Base-by-base conservation (phyloP, 1,284 basidiomycete species). In the Tilletia setariae region DNA sequence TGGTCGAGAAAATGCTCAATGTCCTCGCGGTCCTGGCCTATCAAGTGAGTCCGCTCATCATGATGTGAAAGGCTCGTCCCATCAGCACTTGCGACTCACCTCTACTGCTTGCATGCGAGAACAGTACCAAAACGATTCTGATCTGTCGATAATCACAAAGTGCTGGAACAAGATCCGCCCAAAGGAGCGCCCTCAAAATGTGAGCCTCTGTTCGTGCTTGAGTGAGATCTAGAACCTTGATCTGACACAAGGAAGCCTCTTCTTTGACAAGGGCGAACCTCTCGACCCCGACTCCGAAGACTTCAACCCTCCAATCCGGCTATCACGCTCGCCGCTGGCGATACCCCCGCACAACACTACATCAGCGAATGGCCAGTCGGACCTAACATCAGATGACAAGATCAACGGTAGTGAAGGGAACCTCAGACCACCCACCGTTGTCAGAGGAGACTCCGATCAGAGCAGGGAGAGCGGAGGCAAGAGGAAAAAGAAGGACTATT, bases 121-220 rank as follows among this genome's bases (percentile, higher is more conserved):
- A 2, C 70, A 79, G 61, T 79, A 73, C 66, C 64, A 67, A 35
- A 40, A 49, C n/a, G 77, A 78, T 32, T 46, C 64, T 1, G 79
- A 80, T 16, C 65, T 80, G 35, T 61, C 42, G 0, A 16, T 63
- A 1, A 68, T 80, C 21, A 80, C 79, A 16, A 79, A 74, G 66
- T 70, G 68, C 46, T 80, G 75, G 70, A 80, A 80, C 61, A 74
- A 74, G 68, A 65, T 76, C 51, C 71, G 70, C 65, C 76, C 76
- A 1, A 70, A 46, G 28, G 76, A 77, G 42, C 51, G 74, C 2
- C 71, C 72, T 2, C 70, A 74, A 56, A 70, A 80, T 46, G 56
- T 61, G 56, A 61, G 56, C 28, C 7, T 11, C 11, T 40, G 11
- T 40, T 9, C 43, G 16, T 16, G 19, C 16, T 23, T n/a, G 16